Evolutionary conservation across 2,329 filamentous ascomycete genomes (phyloP), one percentile per base, ranked within the genome.

Genomic region (Trichophyton equinum): DNA sequence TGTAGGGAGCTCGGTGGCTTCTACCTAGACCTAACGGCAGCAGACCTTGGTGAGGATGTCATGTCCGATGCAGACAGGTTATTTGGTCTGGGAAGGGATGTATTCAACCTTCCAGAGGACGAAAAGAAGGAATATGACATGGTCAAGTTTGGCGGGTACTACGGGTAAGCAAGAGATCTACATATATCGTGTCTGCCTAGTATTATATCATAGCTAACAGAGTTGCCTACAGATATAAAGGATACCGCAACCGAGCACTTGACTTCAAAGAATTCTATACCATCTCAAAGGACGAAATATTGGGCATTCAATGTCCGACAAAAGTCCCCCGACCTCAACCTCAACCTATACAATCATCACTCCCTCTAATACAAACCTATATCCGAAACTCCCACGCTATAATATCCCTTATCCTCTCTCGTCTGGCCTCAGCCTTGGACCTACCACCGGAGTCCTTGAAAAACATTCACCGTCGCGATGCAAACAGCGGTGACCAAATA

Each of bases 251-350:
- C 58, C 61, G 61, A 11, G 61, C 60, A 22, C 30, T 49, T n/a
- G 62, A 63, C 51, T 11, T 62, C 33, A 63, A 62, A 46, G 62
- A 63, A 42, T 62, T 63, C 53, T 63, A 63, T 18, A 56, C 60
- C 18, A 53, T 63, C 55, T 63, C 62, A 18, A 63, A 63, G 44
- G 62, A 63, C 36, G 62, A 63, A n/a, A 59, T 61, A n/a, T 25
- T 63, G 15, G 57, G 46, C 30, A 22, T 57, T 46, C 42, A 49
- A 6, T 58, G 62, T 42, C 49, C 44, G 4, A 36, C 30, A 18
- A 49, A 20, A n/a, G n/a, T 38, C 4, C 33, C 33, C 33, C 55
- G 20, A 11, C 60, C 62, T 11, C 60, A 63, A 18, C 62, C 62
- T 30, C 46, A 27, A 15, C 20, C 57, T 6, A 58, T 63, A 22